Base-by-base conservation (phyloP, 805 yeast species). In the Candida methanosorbosa region DNA sequence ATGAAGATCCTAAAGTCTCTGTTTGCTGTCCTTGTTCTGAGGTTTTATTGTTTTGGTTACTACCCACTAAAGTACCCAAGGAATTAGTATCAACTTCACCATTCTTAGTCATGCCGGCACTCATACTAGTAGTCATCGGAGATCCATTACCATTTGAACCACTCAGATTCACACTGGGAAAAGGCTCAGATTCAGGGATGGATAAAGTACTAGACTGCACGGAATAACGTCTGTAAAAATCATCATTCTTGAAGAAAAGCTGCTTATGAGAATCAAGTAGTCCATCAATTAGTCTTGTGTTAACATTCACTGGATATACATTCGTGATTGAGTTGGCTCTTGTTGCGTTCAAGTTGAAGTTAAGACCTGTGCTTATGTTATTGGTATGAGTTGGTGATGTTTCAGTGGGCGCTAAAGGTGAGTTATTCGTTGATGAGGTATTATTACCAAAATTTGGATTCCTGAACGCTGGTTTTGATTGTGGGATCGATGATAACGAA, bases 181-280 rank as follows among this genome's bases (percentile, higher is more conserved):
- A n/a, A n/a, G n/a, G n/a, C 9, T 29, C 32, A n/a, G 13, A 14
- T 4, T 29, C 32, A n/a, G 25, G 18, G 14, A 18, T 15, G 3
- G 29, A 23, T n/a, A n/a, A n/a, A n/a, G n/a, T n/a, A n/a, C n/a
- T n/a, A 9, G 23, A 17, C 21, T 20, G 36, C 5, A 25, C 13
- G 18, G 39, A 35, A 25, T 34, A 33, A 12, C 41, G 36, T 26
- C 35, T 19, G 6, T 28, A 15, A 14, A 18, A 18, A 17, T 32
- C 29, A 17, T 33, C 32, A 8, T 28, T 30, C n/a, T 38, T 42
- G 18, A 27, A 32, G 19, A 48, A 50, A 3, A 52, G 36, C 20
- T 42, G 38, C 28, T 38, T 40, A 24, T 51, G 52, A 2, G 46
- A 34, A 18, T 41, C 38, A 26, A 50, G 31, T 17, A 50, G 30